Percentiles rank a stretch among this genome's conserved stretches.
Conservation (phyloP, 192 early-diverging fungal species). For the Backusella tuberculispora region DNA sequence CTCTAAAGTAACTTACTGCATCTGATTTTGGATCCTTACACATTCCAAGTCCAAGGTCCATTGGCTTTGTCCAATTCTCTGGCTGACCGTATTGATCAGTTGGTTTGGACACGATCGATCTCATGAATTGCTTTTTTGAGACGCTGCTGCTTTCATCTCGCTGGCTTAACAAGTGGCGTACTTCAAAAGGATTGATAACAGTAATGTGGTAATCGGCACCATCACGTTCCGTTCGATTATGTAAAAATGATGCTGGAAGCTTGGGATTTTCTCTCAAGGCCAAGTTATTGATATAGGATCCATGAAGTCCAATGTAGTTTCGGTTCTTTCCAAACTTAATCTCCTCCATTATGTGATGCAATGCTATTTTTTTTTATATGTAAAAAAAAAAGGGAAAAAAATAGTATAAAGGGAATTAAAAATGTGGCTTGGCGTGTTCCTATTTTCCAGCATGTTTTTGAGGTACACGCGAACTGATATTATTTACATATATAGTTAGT, state of each 20-base stretch:
- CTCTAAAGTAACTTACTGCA: slow-evolving; percentile 14
- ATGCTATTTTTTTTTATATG: not conserved
- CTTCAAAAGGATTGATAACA: too few relatives aligned
- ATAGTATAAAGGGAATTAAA: too few relatives aligned
- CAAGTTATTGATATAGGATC: not conserved
- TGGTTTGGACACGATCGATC: too few relatives aligned
- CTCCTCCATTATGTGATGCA: not conserved
- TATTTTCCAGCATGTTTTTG: too few relatives aligned
- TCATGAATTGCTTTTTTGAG: too few relatives aligned
- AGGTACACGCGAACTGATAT: too few relatives aligned
- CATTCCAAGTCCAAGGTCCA: slow-evolving; percentile 29
- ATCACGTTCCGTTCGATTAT: not conserved
- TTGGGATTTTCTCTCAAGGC: not conserved
- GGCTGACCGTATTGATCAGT: not conserved
- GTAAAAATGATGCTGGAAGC: not conserved
- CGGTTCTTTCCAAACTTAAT: not conserved
- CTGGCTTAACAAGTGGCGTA: too few relatives aligned
- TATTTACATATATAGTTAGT: too few relatives aligned
- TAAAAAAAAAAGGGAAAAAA: too few relatives aligned
- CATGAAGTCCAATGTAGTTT: slow-evolving; percentile 9
- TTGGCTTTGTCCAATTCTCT: slow-evolving; percentile 26
- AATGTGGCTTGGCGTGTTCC: too few relatives aligned
- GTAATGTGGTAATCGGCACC: not conserved
- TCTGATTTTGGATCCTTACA: not conserved
- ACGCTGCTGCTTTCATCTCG: too few relatives aligned